Evolutionary conservation across 306 rosid genomes (phyloP), one percentile per base, ranked within the genome.

Genomic region (Cicer pinnatifidum): DNA sequence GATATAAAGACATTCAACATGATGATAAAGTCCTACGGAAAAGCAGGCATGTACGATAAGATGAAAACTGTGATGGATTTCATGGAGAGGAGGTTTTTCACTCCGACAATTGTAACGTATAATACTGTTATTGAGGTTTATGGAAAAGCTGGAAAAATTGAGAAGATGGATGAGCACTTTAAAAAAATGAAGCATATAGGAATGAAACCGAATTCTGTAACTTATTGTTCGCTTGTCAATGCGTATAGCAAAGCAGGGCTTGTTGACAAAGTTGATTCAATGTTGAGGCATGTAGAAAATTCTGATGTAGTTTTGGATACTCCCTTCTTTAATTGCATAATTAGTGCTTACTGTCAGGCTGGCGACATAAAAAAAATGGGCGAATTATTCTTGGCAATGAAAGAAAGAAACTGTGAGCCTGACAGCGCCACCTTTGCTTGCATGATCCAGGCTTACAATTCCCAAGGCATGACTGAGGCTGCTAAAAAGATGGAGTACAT

Each of bases 1-100:
- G 98, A 91, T 72, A 65, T 84, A 37, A 89, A 86, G 79, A 93
- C 98, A 15, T 93, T 85, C 84, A 93, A 93, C 82, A 82, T 89
- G 71, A 74, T 93, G 90, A 88, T 93, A 68, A 88, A 78, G 79
- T 85, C 96, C 5, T 93, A 89, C 73, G 98, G 98, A 56, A 91
- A 86, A 81, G 92, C 90, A 8, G 84, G 89, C 65, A 75, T 86
- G 85, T 86, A 85, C 20, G 81, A 82, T 61, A 91, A 91, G 88
- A 86, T 93, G 92, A 79, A 58, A 57, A 76, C 87, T 59, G 89
- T 91, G 52, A 74, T 83, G 81, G 84, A 84, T 85, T 93, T 85
- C 84, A 93, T 93, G 97, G 77, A 88, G 79, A 82, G 67, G 71
- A 75, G 98, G 76, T 84, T 81, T 82, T 91, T 89, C 83, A 72